Evolutionary conservation across 1,284 basidiomycete species (phyloP).

Genomic region (Cutaneotrichosporon mucoides): DNA sequence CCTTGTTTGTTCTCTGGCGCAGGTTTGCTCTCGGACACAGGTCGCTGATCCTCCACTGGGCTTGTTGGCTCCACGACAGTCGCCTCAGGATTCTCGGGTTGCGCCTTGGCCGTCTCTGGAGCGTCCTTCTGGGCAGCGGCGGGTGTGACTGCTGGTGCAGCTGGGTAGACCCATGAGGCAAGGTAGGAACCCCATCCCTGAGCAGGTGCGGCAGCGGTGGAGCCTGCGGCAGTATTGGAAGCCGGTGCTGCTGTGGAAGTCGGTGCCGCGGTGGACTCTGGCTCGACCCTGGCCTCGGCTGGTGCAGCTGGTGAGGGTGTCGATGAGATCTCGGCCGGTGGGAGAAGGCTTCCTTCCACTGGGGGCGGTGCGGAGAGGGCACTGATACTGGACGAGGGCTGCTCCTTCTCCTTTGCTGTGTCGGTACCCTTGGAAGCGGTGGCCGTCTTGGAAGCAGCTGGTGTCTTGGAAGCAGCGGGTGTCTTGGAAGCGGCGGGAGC

Average conservation of each 20-base stretch:
- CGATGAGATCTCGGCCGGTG: not conserved
- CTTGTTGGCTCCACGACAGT: slow-evolving; percentile 8
- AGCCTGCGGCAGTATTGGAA: not conserved
- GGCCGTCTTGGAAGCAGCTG: not conserved
- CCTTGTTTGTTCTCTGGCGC: no score
- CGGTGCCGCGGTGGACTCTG: no score
- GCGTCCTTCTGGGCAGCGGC: not conserved
- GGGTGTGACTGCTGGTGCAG: not conserved
- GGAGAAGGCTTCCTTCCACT: not conserved
- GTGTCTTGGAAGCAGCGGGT: not conserved
- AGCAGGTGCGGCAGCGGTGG: not conserved
- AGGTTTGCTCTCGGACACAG: not conserved
- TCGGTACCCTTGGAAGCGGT: no score
- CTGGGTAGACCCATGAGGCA: slow-evolving; percentile 26
- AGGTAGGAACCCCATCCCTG: slow-evolving; percentile 35
- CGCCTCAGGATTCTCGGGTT: not conserved
- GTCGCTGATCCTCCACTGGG: slow-evolving; percentile 20
- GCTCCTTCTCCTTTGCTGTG: not conserved
- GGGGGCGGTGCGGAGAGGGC: not conserved
- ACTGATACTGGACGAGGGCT: not conserved
- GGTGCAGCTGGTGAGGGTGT: no score
- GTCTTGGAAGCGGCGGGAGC: not conserved
- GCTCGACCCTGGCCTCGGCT: no score
- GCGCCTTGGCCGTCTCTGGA: not conserved
- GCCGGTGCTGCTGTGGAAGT: no score